Evolutionary conservation across 108 stramenopile species (phyloP).

Genomic region (Conticribra weissflogii): DNA sequence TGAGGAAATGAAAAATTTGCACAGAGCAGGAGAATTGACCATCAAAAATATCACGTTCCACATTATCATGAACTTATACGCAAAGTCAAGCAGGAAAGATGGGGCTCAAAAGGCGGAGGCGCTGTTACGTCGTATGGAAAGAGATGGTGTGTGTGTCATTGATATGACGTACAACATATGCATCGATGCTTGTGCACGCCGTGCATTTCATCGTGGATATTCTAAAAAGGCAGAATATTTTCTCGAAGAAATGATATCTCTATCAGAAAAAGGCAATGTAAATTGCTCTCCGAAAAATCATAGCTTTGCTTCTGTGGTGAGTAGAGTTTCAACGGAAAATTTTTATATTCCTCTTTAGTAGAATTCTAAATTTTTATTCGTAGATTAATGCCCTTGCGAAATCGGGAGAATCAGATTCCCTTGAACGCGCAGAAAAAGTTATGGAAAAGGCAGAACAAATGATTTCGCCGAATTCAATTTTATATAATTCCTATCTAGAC

Average conservation of each 20-base stretch:
- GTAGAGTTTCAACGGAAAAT: not conserved
- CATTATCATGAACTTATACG: conserved; percentile 40
- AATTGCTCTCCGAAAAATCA: conserved; percentile 41
- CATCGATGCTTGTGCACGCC: conserved; percentile 48
- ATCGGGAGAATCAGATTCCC: conserved; percentile 31
- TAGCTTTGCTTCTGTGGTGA: conserved; percentile 46
- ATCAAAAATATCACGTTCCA: conserved; percentile 33
- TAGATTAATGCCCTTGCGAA: conserved; percentile 68
- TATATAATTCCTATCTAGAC: conserved; percentile 43
- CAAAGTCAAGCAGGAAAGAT: conserved; percentile 17
- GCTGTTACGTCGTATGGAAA: conserved; percentile 50
- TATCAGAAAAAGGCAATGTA: conserved; percentile 17
- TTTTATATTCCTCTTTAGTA: no score
- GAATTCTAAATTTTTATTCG: not conserved
- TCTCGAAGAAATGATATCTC: conserved; percentile 37
- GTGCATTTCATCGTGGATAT: conserved; percentile 16
- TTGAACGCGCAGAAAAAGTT: conserved; percentile 42
- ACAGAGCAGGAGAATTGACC: not conserved
- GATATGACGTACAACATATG: conserved; percentile 44
- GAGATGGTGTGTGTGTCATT: conserved; percentile 16
- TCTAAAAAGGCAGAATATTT: conserved; percentile 27
- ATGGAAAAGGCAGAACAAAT: conserved; percentile 40
- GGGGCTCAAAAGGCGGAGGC: conserved; percentile 54
- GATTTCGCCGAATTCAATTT: conserved; percentile 37
- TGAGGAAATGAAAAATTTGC: conserved; percentile 29